Evolutionary conservation across 1,284 basidiomycete genomes (phyloP), one percentile per base, ranked within the genome.

Genomic region (Wolfiporia cocos): DNA sequence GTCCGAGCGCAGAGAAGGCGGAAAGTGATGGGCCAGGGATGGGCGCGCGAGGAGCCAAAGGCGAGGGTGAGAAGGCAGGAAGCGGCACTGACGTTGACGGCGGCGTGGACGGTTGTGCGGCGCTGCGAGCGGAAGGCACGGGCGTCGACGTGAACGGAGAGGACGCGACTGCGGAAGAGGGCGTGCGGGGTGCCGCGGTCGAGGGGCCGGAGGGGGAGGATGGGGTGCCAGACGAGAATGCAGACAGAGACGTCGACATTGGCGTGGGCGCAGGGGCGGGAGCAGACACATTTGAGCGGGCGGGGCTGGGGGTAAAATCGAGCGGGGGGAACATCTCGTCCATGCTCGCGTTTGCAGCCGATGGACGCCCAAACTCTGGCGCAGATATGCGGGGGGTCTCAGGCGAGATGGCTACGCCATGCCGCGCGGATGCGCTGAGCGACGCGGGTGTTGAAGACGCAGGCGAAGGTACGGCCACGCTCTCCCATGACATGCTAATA

Each of bases 401-500:
- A 28, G 26, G 26, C 9, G 7, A 9, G 9, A 28, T n/a, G n/a
- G 26, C 14, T 7, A 28, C 26, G 26, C 9, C 14, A 28, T 9
- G 14, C 9, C 7, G 14, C 26, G 26, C 26, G 14, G 26, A 14
- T 14, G 7, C 26, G 7, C 26, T 28, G 26, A 14, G 26, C 9
- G 26, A 7, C 26, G 34, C 30, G 33, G 17, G 18, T 11, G 30
- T 29, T 21, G 39, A 42, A 19, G 43, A 44, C 10, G 39, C 31
- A 4, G 34, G 10, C 1, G 32, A 30, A 4, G 49, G 45, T 3
- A 49, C 34, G 2, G 42, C 54, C n/a, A 72, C 52, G 31, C 70
- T 66, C 52, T 77, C 74, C 77, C 74, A 78, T 21, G 75, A 76
- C 63, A 70, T 70, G 31, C 62, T 64, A 44, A 71, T 43, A 47